Evolutionary conservation across 805 yeast genomes (phyloP).

Genomic region (Barnettozyma vustinii): DNA sequence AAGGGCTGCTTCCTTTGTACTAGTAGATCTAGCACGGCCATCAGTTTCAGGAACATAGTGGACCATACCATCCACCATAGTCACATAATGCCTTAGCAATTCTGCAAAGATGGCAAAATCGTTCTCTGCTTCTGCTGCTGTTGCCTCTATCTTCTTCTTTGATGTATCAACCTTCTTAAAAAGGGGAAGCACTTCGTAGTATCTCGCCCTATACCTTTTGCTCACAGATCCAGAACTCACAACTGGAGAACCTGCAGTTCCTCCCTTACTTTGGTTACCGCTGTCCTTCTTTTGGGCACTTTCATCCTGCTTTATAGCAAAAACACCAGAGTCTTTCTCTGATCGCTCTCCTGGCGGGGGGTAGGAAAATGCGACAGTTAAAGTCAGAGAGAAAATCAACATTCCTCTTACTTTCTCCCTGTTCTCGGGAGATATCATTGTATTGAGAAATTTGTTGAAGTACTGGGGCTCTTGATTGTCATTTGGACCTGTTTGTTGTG

Average conservation of each 20-base stretch:
- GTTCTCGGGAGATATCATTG: neutral
- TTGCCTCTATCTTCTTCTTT: neutral
- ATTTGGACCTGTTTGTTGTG: neutral
- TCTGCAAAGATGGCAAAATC: neutral
- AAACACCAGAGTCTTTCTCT: too few relatives aligned
- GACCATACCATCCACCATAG: neutral
- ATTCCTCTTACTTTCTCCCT: neutral
- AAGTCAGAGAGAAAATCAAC: neutral
- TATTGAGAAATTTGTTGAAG: neutral
- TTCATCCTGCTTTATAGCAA: too few relatives aligned
- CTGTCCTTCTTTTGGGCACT: too few relatives aligned
- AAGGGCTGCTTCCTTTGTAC: neutral
- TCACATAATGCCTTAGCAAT: too few relatives aligned
- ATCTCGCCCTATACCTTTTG: neutral
- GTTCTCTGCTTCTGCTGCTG: neutral
- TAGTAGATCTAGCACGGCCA: neutral
- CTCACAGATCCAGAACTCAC: neutral
- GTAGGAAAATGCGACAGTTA: neutral
- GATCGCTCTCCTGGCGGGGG: neutral
- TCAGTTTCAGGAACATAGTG: neutral
- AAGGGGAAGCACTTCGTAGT: neutral
- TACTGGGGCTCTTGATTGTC: neutral
- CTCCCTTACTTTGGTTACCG: too few relatives aligned
- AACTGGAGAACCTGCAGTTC: neutral
- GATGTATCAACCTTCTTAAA: neutral